Base-by-base conservation (phyloP, 352 stramenopile species). In the Globisporangium parvum region DNA sequence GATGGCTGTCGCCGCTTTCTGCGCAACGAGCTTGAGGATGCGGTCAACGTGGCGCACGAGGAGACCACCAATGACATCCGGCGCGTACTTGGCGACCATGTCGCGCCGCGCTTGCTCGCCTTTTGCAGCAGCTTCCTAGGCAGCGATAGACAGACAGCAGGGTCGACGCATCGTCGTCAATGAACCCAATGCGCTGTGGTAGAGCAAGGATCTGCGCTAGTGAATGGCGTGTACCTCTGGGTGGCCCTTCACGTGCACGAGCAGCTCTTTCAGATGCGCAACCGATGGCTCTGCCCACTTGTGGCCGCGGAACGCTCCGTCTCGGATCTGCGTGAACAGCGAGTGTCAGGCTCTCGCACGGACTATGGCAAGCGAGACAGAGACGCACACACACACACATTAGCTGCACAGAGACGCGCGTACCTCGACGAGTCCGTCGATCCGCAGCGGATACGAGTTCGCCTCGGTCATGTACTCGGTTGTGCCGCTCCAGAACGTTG, bases 401-500 rank as follows among this genome's bases (percentile, higher is more conserved):
- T 14, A 23, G 49, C 15, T n/a, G 55, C 18, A 18, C 3, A 50
- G 10, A 15, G 14, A 15, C 6, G 8, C 3, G 21, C 41, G 63
- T 66, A 90, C 83, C 68, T 91, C 74, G 11, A 88, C 53, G 6
- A 96, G 73, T n/a, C 86, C 80, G 44, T 93, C 74, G 55, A 93
- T 90, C 3, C 69, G 53, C 17, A 96, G 60, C 12, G 80, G 86
- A 48, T 93, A 96, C 45, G 84, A 92, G 61, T 96, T 96, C 17
- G 80, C 68, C 20, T 88, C 61, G 1, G 82, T 95, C 85, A 96
- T 94, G 61, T 88, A 96, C 53, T 95, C 86, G 5, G 85, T 93
- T 1, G 83, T 86, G 12, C 92, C 92, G 52, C 84, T 96, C 85
- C 88, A 98, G 60, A 93, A 96, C 10, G 90, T 98, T 17, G 90